phyloP scores from a whole-genome alignment of 768 basidiomycete species.

The Mycena filopes region DNA sequence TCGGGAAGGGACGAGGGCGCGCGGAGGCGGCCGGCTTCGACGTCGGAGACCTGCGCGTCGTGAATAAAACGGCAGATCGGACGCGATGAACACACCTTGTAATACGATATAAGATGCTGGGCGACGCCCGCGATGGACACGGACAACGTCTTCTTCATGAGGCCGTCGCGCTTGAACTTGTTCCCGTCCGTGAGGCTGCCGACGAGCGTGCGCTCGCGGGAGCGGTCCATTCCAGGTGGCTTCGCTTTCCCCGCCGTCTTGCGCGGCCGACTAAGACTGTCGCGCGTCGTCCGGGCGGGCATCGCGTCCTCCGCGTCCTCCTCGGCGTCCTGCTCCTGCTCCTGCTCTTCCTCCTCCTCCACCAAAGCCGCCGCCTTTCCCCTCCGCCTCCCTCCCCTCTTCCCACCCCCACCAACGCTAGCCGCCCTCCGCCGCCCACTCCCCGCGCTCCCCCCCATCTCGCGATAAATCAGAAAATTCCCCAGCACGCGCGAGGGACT shows the following conservation, averaged over 20 bases:
- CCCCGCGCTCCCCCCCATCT: slow-evolving; percentile 86
- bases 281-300: too few relatives aligned
- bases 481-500: slow-evolving; percentile 92
- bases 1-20: slow-evolving; percentile 90
- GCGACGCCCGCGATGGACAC: slow-evolving; percentile 41
- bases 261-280: slow-evolving; percentile 74
- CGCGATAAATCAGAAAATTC: slow-evolving; percentile 95
- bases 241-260: slow-evolving; percentile 50
- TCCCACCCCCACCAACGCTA: slow-evolving; percentile 48
- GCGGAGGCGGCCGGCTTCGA: slow-evolving; percentile 87
- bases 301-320: slow-evolving; percentile 36
- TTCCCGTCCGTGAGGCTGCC: slow-evolving; percentile 93
- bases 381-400: slow-evolving; percentile 43
- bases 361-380: slow-evolving; percentile 40
- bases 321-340: slow-evolving; percentile 42
- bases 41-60: slow-evolving; percentile 66
- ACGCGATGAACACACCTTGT: slow-evolving; percentile 57
- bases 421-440: slow-evolving; percentile 52
- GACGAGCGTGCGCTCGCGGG: slow-evolving; percentile 83
- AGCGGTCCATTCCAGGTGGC: slow-evolving; percentile 66
- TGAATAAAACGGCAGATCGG: background rate
- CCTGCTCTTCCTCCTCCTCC: slow-evolving; percentile 40
- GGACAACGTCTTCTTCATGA: slow-evolving; percentile 99
- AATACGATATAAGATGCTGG: slow-evolving; percentile 62
- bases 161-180: slow-evolving; percentile 92